These are phyloP conservation scores for Madurella fahalii DNA, from an alignment of 2,329 filamentous ascomycete genomes.

Conservation along the genomic window DNA sequence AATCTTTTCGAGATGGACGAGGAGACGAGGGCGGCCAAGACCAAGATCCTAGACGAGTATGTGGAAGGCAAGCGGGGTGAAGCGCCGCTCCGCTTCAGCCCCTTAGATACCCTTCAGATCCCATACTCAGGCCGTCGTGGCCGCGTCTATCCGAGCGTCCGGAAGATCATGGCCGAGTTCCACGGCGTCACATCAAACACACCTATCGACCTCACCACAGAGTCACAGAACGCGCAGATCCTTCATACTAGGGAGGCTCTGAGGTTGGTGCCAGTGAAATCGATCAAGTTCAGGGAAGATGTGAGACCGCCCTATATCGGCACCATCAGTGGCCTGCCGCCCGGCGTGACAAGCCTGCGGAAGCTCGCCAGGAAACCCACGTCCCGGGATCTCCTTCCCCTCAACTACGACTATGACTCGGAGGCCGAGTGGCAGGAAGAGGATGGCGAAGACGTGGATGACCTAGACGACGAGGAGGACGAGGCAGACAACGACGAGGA, in stretches of 20 bases:
- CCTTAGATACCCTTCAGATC: slow-evolving; percentile 44
- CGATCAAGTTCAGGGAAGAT: slow-evolving; percentile 58
- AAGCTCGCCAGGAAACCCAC: slow-evolving; percentile 53
- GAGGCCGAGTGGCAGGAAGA: slow-evolving; percentile 83
- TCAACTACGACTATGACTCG: slow-evolving; percentile 81
- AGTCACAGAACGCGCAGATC: slow-evolving; percentile 39
- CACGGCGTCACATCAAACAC: slow-evolving; percentile 36
- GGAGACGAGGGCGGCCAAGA: slow-evolving; percentile 50
- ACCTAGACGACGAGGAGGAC: slow-evolving; percentile 68
- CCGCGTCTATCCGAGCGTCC: slow-evolving; percentile 49
- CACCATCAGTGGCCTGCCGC: slow-evolving; percentile 61
- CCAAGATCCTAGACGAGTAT: slow-evolving; percentile 49
- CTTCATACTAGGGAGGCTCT: slow-evolving; percentile 39
- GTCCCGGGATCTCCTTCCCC: slow-evolving; percentile 50
- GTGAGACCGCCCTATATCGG: slow-evolving; percentile 69
- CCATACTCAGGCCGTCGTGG: slow-evolving; percentile 42
- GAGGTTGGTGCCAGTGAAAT: slow-evolving; percentile 58
- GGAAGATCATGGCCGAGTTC: slow-evolving; percentile 56
- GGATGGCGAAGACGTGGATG: slow-evolving; percentile 65
- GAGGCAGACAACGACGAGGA: slow-evolving; percentile 70
- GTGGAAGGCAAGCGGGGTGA: slow-evolving; percentile 45
- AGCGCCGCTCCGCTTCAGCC: slow-evolving; percentile 43
- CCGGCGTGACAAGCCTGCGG: slow-evolving; percentile 44
- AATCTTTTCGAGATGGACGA: slow-evolving; percentile 55
- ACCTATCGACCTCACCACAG: slow-evolving; percentile 34